These are phyloP conservation scores for Ceratocystis variospora DNA, from an alignment of 2,329 filamentous ascomycete genomes.

Conservation along the genomic window DNA sequence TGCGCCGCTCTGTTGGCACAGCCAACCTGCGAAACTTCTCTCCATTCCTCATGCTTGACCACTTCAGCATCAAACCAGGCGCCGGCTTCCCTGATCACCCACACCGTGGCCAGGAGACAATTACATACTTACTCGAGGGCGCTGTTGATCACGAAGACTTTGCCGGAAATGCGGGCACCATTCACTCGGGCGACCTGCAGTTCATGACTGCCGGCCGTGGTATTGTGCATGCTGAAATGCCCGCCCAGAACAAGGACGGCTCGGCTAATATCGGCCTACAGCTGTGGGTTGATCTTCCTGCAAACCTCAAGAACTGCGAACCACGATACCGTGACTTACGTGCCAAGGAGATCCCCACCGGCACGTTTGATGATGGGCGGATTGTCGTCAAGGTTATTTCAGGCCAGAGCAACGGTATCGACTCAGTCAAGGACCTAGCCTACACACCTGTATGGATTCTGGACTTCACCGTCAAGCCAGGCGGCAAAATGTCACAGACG, in stretches of 20 bases:
- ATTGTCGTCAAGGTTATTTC: constrained; percentile 83
- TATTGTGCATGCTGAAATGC: constrained; percentile 95
- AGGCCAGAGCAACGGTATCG: constrained; percentile 68
- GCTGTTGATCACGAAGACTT: constrained; percentile 89
- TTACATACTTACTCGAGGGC: constrained; percentile 79
- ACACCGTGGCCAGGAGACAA: constrained; percentile 70
- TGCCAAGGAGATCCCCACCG: constrained; percentile 63
- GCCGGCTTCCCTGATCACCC: constrained; percentile 84
- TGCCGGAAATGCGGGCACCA: constrained; percentile 69
- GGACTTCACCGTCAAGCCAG: constrained; percentile 67
- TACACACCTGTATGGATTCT: constrained; percentile 97
- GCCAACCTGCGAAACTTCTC: constrained; percentile 70
- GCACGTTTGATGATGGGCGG: constrained; percentile 54
- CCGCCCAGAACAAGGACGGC: constrained; percentile 61
- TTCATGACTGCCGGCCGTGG: constrained; percentile 94
- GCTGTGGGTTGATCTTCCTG: constrained; percentile 86
- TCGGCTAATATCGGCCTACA: constrained; percentile 75
- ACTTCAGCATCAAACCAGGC: constrained; percentile 67
- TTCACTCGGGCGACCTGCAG: constrained; percentile 77
- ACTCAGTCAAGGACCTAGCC: constrained; percentile 76
- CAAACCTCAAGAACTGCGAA: constrained; percentile 71
- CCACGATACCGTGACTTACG: constrained; percentile 80
- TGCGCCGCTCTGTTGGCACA: constrained; percentile 78
- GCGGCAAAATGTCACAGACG: constrained; percentile 60
- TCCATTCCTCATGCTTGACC: constrained; percentile 92